These are phyloP conservation scores for Dactylellina haptotyla DNA, from an alignment of 2,329 filamentous ascomycete genomes.

Conservation along the genomic window DNA sequence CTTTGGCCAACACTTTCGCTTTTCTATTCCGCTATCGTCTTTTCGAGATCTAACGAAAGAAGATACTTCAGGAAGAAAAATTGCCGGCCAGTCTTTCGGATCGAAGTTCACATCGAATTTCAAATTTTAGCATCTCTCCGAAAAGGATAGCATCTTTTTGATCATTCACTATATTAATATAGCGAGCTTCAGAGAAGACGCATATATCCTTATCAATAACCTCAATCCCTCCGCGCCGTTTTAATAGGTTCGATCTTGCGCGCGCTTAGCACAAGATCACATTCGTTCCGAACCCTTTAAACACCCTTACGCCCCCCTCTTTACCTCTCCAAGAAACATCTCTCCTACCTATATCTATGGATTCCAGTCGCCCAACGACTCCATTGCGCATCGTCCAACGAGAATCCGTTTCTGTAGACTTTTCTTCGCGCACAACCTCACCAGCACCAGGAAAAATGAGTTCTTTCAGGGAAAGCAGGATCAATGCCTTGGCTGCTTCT, in stretches of 20 bases:
- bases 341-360: slow-evolving; percentile 21
- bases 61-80: slow-evolving; percentile 54
- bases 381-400: slow-evolving; percentile 43
- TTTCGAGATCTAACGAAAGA: slow-evolving; percentile 48
- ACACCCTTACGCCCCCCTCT: slow-evolving; percentile 7
- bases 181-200: slow-evolving; percentile 63
- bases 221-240: slow-evolving; percentile 6
- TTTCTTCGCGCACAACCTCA: slow-evolving; percentile 15
- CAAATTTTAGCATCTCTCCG: slow-evolving; percentile 25
- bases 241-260: slow-evolving; percentile 46
- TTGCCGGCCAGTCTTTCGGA: slow-evolving; percentile 53
- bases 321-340: neutral
- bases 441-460: slow-evolving; percentile 31
- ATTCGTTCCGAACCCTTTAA: slow-evolving; percentile 35
- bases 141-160: slow-evolving; percentile 51
- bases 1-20: slow-evolving; percentile 52
- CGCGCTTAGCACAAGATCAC: slow-evolving; percentile 43
- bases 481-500: slow-evolving; percentile 86
- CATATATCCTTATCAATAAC: slow-evolving; percentile 64
- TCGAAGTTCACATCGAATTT: slow-evolving; percentile 37
- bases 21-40: slow-evolving; percentile 53
- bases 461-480: slow-evolving; percentile 56
- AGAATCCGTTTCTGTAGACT: slow-evolving; percentile 36
- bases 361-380: slow-evolving; percentile 41
- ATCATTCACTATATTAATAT: slow-evolving; percentile 33